Conservation (phyloP, 768 basidiomycete genomes). For the Tylopilus sp. region DNA sequence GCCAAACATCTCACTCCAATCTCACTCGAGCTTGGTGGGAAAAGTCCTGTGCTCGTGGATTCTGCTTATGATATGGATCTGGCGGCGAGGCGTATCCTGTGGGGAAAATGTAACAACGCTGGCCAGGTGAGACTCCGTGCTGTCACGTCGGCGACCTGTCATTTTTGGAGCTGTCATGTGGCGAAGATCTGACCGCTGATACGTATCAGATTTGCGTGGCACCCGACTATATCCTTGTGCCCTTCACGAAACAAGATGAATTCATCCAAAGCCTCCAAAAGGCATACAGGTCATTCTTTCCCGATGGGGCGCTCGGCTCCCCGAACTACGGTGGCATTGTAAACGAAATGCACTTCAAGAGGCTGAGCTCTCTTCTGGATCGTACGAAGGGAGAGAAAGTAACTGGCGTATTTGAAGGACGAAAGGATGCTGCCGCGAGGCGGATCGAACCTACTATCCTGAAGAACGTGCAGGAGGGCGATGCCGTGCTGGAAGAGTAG, state of each 20-base stretch:
- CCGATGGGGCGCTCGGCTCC: constrained; percentile 46
- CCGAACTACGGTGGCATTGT: constrained; percentile 49
- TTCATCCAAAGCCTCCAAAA: constrained; percentile 45
- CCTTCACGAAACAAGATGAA: constrained; percentile 40
- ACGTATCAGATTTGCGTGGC: constrained; percentile 35
- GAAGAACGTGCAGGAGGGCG: constrained; percentile 47
- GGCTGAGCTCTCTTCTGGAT: constrained; percentile 49
- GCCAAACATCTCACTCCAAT: constrained; percentile 34
- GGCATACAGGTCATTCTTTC: constrained; percentile 48
- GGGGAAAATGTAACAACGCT: constrained; percentile 62
- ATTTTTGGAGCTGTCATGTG: neutral
- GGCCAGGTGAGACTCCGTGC: constrained; percentile 47
- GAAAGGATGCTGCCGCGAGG: constrained; percentile 34
- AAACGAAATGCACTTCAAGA: constrained; percentile 48
- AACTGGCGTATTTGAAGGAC: constrained; percentile 41
- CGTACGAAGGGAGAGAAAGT: constrained; percentile 56
- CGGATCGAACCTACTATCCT: constrained; percentile 63
- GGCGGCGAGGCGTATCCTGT: constrained; percentile 62
- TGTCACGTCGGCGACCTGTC: neutral
- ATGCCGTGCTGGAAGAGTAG: constrained; percentile 61
- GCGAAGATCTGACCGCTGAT: neutral
- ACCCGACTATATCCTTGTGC: constrained; percentile 46
- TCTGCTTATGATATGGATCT: constrained; percentile 40
- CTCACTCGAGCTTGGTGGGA: constrained; percentile 35
- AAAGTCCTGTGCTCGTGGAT: constrained; percentile 46